Conservation (phyloP, 2,329 filamentous ascomycete genomes). For the Anthostomella pinea region DNA sequence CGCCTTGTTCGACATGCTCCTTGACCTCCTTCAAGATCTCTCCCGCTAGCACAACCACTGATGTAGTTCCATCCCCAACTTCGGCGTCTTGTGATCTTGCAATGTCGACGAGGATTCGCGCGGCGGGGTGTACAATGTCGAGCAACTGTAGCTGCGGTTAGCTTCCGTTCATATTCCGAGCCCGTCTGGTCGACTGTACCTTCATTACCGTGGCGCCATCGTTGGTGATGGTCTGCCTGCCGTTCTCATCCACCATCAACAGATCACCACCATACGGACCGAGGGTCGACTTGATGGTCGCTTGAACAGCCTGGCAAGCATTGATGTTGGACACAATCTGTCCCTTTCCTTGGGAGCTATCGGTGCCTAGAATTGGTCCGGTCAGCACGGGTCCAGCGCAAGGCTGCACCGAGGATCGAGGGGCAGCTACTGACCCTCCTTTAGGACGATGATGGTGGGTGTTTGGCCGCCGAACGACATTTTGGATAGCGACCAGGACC, state of each 20-base stretch:
- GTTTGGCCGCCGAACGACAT: constrained; percentile 99
- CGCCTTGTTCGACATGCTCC: constrained; percentile 92
- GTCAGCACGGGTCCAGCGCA: constrained; percentile 22
- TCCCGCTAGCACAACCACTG: constrained; percentile 94
- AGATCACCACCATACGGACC: constrained; percentile 96
- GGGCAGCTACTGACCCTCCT: constrained; percentile 71
- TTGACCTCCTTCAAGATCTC: constrained; percentile 97
- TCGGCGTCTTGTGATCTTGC: constrained; percentile 98
- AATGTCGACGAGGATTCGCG: constrained; percentile 96
- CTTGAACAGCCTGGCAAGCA: constrained; percentile 92
- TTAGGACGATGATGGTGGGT: constrained; percentile 96
- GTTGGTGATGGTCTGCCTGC: constrained; percentile 96
- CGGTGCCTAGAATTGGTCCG: constrained; percentile 66
- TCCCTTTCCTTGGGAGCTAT: constrained; percentile 93
- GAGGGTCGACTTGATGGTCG: constrained; percentile 91
- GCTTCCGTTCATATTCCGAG: constrained; percentile 6
- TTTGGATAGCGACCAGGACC: constrained; percentile 34
- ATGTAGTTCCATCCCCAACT: constrained; percentile 96
- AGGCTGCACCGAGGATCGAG: constrained; percentile 14
- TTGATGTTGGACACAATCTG: constrained; percentile 99
- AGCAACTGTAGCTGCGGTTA: constrained; percentile 62
- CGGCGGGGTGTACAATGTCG: constrained; percentile 96
- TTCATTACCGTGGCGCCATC: constrained; percentile 99
- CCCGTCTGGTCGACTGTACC: constrained; percentile 45
- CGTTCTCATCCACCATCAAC: constrained; percentile 93